These are phyloP conservation scores for Groenewaldozyma auringiensis DNA, from an alignment of 1,139 yeast species.

Conservation along the genomic window DNA sequence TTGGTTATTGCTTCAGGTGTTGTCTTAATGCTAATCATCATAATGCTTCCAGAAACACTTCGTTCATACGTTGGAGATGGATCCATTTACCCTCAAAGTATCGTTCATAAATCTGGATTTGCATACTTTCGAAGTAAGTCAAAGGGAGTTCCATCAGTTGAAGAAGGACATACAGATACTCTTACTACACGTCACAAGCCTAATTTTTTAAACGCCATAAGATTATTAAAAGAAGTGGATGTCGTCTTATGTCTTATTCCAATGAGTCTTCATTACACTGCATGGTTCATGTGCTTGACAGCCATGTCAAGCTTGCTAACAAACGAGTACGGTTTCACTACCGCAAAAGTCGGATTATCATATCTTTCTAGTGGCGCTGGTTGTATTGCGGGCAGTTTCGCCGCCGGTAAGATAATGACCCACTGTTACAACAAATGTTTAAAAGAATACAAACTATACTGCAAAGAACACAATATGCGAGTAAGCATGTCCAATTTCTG, in stretches of 20 bases:
- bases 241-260: constrained; percentile 41
- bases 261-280: constrained; percentile 52
- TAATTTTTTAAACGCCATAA: constrained; percentile 30
- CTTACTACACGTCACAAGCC: constrained; percentile 34
- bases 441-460: constrained; percentile 22
- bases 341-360: constrained; percentile 54
- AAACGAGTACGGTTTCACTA: constrained; percentile 41
- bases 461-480: constrained; percentile 35
- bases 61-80: constrained; percentile 64
- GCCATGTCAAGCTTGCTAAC: constrained; percentile 51
- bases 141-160: constrained; percentile 16
- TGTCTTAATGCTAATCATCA: constrained; percentile 26
- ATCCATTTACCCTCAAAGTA: constrained; percentile 40
- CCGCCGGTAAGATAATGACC: constrained; percentile 30
- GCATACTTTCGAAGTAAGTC: constrained; percentile 15
- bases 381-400: constrained; percentile 29
- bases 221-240: constrained; percentile 27
- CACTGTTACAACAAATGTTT: constrained; percentile 22
- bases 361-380: constrained; percentile 39
- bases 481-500: constrained; percentile 35
- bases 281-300: constrained; percentile 66
- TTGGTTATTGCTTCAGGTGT: constrained; percentile 54
- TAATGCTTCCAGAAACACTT: constrained; percentile 62
- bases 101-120: constrained; percentile 40
- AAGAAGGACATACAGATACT: constrained; percentile 19